phyloP scores from a whole-genome alignment of 148 eudicot species.

The Cornus florida region DNA sequence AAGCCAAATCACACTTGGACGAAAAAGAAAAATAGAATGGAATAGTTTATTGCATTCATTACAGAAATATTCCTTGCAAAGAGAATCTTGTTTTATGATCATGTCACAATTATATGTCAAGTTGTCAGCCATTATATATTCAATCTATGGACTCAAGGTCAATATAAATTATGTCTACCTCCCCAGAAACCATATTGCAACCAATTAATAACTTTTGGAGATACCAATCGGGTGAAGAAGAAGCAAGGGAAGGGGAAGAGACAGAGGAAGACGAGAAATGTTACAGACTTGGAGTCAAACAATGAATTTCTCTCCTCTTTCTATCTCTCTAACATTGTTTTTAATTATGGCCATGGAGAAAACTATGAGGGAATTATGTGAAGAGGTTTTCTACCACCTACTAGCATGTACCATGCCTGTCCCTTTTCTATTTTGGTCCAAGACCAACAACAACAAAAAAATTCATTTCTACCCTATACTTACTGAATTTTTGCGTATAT shows the following conservation, averaged over 20 bases:
- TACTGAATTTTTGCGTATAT: neutral
- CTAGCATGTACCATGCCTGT: neutral
- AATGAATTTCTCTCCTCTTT: neutral
- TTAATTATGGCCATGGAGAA: neutral
- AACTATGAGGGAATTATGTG: constrained; percentile 2
- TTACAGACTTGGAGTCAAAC: no score
- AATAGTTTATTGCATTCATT: neutral
- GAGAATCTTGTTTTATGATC: neutral
- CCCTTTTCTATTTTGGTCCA: neutral
- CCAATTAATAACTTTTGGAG: neutral
- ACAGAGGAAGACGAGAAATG: neutral
- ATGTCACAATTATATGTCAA: neutral
- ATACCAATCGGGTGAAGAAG: constrained; percentile 3
- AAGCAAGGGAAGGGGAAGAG: neutral
- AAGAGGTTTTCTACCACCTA: neutral
- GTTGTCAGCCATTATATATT: neutral
- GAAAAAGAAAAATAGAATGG: neutral
- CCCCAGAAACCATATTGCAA: neutral
- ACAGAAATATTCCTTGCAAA: neutral
- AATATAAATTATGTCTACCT: neutral
- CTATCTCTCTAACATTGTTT: neutral
- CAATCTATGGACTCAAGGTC: neutral
- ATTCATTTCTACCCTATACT: neutral
- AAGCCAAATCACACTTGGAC: neutral
- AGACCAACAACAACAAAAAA: neutral